Base-by-base conservation (phyloP, 768 basidiomycete genomes). In the Hericium coralloides region DNA sequence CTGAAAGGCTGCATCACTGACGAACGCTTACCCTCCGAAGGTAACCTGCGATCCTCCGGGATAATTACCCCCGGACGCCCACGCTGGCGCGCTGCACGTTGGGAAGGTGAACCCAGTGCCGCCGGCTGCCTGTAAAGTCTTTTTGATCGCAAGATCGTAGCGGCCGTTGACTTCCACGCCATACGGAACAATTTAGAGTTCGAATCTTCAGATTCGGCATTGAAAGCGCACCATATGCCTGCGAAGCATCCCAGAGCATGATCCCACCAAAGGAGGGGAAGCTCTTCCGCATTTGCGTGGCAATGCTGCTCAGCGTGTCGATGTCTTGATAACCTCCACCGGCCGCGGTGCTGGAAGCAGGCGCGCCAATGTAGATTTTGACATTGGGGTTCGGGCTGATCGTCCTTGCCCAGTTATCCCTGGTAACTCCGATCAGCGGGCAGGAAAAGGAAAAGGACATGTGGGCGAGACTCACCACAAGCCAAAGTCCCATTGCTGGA, bases 61-160 rank as follows among this genome's bases (percentile, higher is more conserved):
- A 66, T 87, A 85, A 55, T 65, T 71, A 8, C 66, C 73, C 17
- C 81, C 79, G 9, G 78, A 65, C 52, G 72, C 70, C 63, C 69
- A 87, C 0, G 80, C 75, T 17, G 81, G 72, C 10, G 83, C 81
- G 41, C 78, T 74, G 65, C 84, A 87, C 52, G 78, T 60, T 15
- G 84, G 83, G 68, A 75, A 86, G 2, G 79, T 80, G 67, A 87
- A 87, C 8, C 84, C 83, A 17, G 80, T 82, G n/a, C 83, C 82
- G 49, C 85, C 84, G 38, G 84, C 80, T 14, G 79, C 78, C 14
- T 70, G 67, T 38, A 87, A 72, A 25, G 79, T 75, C 57, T 78
- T 76, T 70, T 88, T 87, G 58, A 85, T 79, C 6, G 76, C 79
- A 15, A 76, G 65, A 63, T 85, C 83, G 60, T 77, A 87, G 26